These are phyloP conservation scores for Pestalotiopsis sp. DNA, from an alignment of 2,329 filamentous ascomycete species.

Conservation along the genomic window DNA sequence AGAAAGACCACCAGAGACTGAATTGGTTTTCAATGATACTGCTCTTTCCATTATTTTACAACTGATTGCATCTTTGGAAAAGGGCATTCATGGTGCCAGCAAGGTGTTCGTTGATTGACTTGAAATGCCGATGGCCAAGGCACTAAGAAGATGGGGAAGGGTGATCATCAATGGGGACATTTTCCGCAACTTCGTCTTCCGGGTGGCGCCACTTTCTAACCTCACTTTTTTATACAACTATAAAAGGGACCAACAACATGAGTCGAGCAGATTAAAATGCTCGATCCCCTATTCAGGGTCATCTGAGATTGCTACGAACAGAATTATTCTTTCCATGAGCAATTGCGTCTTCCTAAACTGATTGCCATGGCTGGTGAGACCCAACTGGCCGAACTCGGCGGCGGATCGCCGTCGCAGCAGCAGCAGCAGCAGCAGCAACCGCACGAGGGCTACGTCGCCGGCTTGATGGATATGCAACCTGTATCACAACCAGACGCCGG, in stretches of 20 bases:
- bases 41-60: too few species aligned
- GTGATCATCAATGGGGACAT: neutral
- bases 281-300: neutral
- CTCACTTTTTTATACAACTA: neutral
- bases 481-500: neutral
- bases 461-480: neutral
- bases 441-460: neutral
- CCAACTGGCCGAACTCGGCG: neutral
- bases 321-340: too few species aligned
- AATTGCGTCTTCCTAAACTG: neutral
- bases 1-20: too few species aligned
- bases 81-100: too few species aligned
- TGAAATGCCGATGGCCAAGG: neutral
- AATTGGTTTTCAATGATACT: too few species aligned
- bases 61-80: too few species aligned
- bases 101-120: neutral
- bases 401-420: neutral
- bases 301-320: too few species aligned
- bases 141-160: neutral
- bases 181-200: neutral
- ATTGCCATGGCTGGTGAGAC: neutral
- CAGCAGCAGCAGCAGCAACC: neutral
- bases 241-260: neutral
- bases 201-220: neutral
- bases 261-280: neutral